These are phyloP conservation scores for Nakazawaea wyomingensis DNA, from an alignment of 805 yeast genomes.

Conservation along the genomic window DNA sequence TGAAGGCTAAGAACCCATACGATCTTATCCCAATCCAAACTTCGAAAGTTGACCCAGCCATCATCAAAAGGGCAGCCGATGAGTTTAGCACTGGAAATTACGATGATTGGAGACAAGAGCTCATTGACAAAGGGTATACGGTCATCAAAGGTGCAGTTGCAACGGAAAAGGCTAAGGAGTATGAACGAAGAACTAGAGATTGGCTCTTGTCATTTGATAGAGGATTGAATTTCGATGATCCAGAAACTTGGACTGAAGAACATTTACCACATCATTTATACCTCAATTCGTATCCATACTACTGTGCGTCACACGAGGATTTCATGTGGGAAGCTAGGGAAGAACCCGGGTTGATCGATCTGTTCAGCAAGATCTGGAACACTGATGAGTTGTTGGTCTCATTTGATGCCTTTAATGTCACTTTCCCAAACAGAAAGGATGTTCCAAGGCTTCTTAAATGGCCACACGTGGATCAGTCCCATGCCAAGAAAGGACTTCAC, in stretches of 20 bases:
- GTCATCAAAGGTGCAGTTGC: slow-evolving; percentile 25
- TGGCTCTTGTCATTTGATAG: slow-evolving; percentile 19
- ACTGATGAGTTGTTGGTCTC: slow-evolving; percentile 27
- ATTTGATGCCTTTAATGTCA: slow-evolving; percentile 26
- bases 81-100: neutral
- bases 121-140: slow-evolving; percentile 24
- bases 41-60: neutral
- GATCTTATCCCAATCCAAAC: neutral
- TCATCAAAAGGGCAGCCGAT: neutral
- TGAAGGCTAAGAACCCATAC: neutral
- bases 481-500: slow-evolving; percentile 22
- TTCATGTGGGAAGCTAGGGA: slow-evolving; percentile 28
- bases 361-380: slow-evolving; percentile 25
- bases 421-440: slow-evolving; percentile 22
- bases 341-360: slow-evolving; percentile 22
- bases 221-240: slow-evolving; percentile 21
- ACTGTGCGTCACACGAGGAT: slow-evolving; percentile 24
- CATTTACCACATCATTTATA: slow-evolving; percentile 21
- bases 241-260: slow-evolving; percentile 24
- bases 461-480: slow-evolving; percentile 31
- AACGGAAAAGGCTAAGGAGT: slow-evolving; percentile 19
- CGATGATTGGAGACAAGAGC: slow-evolving; percentile 27
- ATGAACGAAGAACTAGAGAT: slow-evolving; percentile 19
- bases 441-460: slow-evolving; percentile 17
- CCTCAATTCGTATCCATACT: slow-evolving; percentile 16